Base-by-base conservation (phyloP, 768 basidiomycete species). In the Mycena vitilis region DNA sequence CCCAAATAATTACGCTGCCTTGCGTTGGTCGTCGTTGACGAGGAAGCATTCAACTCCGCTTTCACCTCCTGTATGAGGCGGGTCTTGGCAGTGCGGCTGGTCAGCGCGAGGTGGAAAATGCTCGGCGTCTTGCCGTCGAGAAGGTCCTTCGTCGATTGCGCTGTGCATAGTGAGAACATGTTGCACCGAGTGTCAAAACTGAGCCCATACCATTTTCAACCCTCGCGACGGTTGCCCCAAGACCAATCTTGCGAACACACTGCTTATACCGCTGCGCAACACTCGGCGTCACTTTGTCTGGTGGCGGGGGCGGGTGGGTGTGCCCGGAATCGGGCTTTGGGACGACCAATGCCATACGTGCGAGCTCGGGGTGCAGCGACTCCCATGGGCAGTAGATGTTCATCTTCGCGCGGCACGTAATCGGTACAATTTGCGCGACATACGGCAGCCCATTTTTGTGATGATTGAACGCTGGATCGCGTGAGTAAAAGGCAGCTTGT, bases 91-190 rank as follows among this genome's bases (percentile, higher is more conserved):
- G 63, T 56, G 15, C 49, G 37, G 37, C 56, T 63, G 60, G 53
- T 55, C 4, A 68, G 55, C 34, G 49, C 59, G 2, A 55, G 60
- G 51, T 68, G 66, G 16, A 61, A 68, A 15, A 68, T 9, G 37
- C 51, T 53, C 20, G 66, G 66, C 13, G 66, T 68, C 60, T 42
- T 63, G 11, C 66, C 61, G 45, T 40, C 65, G 30, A 66, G 65
- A 9, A 66, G 30, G 22, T 57, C 65, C 25, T 58, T 66, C 0
- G 65, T 66, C 47, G 65, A 36, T 47, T 47, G 57, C n/a, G 65
- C 65, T 65, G 38, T 15, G 25, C 12, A 52, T 36, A 12, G 36
- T 48, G 9, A 42, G 40, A 42, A 42, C 30, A 30, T 30, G 30
- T 30, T 30, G 30, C 30, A 30, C 30, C 30, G 30, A 30, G 30